Conservation (phyloP, 495 filamentous ascomycete species). For the Aspergillus funiculosus region DNA sequence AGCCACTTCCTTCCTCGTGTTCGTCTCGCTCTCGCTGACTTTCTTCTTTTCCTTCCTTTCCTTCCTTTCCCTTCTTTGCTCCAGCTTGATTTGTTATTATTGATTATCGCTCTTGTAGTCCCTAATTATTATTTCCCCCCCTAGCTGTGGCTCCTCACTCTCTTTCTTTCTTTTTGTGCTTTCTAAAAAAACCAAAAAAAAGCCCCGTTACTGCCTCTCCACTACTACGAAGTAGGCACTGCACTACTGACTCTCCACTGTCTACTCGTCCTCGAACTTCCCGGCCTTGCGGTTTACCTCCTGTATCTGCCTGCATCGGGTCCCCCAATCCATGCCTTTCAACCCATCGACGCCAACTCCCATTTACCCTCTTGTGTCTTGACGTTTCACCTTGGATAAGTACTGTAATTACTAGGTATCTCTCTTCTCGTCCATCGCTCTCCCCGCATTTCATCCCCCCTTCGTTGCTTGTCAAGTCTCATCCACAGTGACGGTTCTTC, state of each 20-base stretch:
- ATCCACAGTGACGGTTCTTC: slow-evolving; percentile 2
- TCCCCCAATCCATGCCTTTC: slow-evolving; percentile 13
- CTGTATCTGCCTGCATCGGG: slow-evolving; percentile 9
- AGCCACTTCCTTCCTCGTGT: slow-evolving; percentile 10
- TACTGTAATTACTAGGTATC: slow-evolving; percentile 7
- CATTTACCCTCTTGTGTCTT: slow-evolving; percentile 4
- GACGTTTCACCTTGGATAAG: slow-evolving; percentile 4
- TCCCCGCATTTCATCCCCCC: slow-evolving; percentile 3
- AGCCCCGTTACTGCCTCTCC: too few relatives aligned
- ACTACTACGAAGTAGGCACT: too few relatives aligned
- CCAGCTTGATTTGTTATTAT: slow-evolving; percentile 2
- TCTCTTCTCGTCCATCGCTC: slow-evolving; percentile 1
- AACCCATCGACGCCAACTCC: slow-evolving; percentile 1
- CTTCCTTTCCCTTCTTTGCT: background rate
- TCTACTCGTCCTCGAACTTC: too few relatives aligned
- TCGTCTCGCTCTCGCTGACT: slow-evolving; percentile 6
- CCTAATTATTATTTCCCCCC: background rate
- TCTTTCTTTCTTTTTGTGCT: slow-evolving; percentile 2
- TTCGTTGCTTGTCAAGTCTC: background rate
- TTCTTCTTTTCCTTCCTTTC: slow-evolving; percentile 6
- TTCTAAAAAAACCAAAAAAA: slow-evolving; percentile 4
- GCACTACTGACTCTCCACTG: background rate
- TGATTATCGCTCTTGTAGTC: too few relatives aligned
- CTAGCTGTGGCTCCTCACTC: slow-evolving; percentile 7
- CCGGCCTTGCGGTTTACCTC: background rate